Percentiles rank a stretch among this genome's conserved stretches.
These are phyloP conservation scores for Hypoxylon cercidicola DNA, from an alignment of 495 filamentous ascomycete genomes.

Conservation along the genomic window DNA sequence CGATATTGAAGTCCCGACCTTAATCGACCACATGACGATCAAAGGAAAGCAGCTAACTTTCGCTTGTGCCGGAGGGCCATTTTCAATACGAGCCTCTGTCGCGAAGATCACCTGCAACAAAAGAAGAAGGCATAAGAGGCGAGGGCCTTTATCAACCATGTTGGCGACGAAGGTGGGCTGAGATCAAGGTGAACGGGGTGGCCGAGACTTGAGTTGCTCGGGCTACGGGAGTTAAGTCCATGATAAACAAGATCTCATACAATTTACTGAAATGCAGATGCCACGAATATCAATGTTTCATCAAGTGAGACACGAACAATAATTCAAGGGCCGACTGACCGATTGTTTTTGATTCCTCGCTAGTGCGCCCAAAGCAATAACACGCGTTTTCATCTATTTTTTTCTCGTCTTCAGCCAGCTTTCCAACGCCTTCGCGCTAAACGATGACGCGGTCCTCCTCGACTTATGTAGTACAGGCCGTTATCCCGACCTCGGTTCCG, in stretches of 20 bases:
- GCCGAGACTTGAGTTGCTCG: no score
- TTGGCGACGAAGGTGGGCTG: no score
- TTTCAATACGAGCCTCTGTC: constrained; percentile 63
- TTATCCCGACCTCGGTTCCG: constrained; percentile 1
- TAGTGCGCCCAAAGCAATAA: constrained; percentile 9
- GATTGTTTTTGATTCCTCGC: neutral
- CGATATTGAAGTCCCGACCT: constrained; percentile 66
- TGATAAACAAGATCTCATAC: no score
- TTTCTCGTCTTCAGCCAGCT: neutral
- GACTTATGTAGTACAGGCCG: neutral
- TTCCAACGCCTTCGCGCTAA: neutral
- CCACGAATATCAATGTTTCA: constrained; percentile 25
- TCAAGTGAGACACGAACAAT: constrained; percentile 31
- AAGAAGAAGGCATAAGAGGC: no score
- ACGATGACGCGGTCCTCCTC: neutral
- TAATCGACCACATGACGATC: constrained; percentile 71
- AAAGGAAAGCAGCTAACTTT: constrained; percentile 65
- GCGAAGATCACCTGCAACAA: neutral
- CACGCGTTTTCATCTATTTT: neutral
- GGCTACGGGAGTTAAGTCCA: no score
- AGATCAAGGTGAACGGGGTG: no score
- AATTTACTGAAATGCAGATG: neutral
- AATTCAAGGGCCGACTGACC: neutral
- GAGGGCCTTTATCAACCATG: no score
- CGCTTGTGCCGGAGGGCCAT: constrained; percentile 73